Base-by-base conservation (phyloP, 495 filamentous ascomycete genomes). In the Filosporella fistucella region DNA sequence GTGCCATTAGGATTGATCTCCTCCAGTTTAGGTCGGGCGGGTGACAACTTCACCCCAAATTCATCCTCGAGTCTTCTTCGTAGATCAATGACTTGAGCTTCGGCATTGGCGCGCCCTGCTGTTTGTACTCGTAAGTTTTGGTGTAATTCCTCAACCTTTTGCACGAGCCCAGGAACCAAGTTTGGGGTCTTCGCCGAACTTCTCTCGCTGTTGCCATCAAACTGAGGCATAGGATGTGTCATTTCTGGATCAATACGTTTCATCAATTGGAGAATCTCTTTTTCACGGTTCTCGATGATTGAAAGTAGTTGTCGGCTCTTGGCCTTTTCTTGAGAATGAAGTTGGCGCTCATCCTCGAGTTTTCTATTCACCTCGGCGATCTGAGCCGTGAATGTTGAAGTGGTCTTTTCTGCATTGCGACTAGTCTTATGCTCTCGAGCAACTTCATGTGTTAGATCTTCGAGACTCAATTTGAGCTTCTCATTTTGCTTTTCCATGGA, bases 401-500 rank as follows among this genome's bases (percentile, higher is more conserved):
- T 85, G 11, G 80, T 78, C 56, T 95, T 93, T 66, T 98, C 93
- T 13, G 93, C 93, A 62, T 84, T 90, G 13, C 93, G 84, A 52
- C 81, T 95, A 30, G 82, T 82, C 68, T 96, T 93, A 55, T 93
- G 91, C 63, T 96, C 93, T 12, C 89, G 74, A 21, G 82, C 85
- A 29, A 96, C 77, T 64, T 97, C 91, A 62, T 98, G 93, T 55
- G 91, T 96, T 21, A 96, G 71, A 63, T 98, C 93, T 58, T 98
- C 93, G 12, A 96, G 63, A 56, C 75, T 89, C 42, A 98, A 72
- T 17, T 90, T 77, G 26, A 97, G 69, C 67, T 96, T 97, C 66
- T 97, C 93, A 47, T 95, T 90, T 63, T 95, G 89, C 70, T 97
- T 97, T 65, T 96, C 91, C 22, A 96, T 63, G 2, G 88, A 86